Conservation (phyloP, 345 rosid genomes). For the Euphorbia lathyris region DNA sequence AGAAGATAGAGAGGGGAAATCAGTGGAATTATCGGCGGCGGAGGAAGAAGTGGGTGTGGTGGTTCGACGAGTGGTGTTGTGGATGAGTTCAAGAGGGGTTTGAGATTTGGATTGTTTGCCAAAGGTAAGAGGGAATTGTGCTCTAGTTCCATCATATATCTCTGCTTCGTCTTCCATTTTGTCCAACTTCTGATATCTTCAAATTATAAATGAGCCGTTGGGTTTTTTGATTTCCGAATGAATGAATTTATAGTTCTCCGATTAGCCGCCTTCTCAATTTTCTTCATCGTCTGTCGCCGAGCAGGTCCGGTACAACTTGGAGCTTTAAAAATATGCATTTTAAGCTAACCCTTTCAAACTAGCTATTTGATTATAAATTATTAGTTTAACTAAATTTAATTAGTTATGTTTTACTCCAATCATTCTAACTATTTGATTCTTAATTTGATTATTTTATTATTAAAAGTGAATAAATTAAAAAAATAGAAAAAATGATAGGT, state of each 20-base stretch:
- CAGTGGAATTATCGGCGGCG: conserved; percentile 18
- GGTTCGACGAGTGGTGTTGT: conserved; percentile 71
- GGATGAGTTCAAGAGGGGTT: conserved; percentile 60
- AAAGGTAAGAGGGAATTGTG: conserved; percentile 70
- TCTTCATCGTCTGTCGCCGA: too few relatives aligned
- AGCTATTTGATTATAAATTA: too few relatives aligned
- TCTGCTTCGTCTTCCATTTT: conserved; percentile 72
- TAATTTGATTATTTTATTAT: too few relatives aligned
- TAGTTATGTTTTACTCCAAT: too few relatives aligned
- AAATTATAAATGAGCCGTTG: neutral
- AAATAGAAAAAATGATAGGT: too few relatives aligned
- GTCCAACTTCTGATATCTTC: too few relatives aligned
- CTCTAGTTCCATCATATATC: conserved; percentile 58
- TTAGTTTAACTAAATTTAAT: too few relatives aligned
- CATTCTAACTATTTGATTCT: too few relatives aligned
- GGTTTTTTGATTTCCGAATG: neutral
- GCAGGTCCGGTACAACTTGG: too few relatives aligned
- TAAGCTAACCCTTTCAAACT: too few relatives aligned
- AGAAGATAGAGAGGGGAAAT: conserved; percentile 52
- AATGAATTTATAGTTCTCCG: neutral
- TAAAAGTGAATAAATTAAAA: too few relatives aligned
- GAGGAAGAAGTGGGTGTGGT: conserved; percentile 13
- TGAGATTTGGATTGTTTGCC: conserved; percentile 67
- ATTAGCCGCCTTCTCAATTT: neutral
- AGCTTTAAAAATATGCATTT: too few relatives aligned